Evolutionary conservation across 371 early-diverging fungal species (phyloP), one percentile per base, ranked within the genome.

Genomic region (Dichotomocladium elegans): DNA sequence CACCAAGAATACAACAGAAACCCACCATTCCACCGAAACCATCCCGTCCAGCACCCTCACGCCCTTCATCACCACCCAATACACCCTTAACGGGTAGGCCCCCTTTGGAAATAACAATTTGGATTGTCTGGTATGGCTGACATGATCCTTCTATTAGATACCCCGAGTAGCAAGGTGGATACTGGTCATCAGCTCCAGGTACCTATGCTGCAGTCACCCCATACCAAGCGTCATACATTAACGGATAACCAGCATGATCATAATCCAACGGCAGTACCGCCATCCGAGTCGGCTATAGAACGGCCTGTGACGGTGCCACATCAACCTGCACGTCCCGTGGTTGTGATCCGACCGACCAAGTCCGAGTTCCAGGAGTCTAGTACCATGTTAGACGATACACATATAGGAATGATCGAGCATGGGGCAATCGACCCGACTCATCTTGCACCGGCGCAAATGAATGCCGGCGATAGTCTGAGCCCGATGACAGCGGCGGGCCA

Each of bases 391-490:
- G 40, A 47, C n/a, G 46, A 28, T 54, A 54, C 40, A 37, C 54
- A 15, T 29, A 41, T 4, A 27, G 3, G 17, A 22, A 46, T 29
- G 26, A 46, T 37, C 10, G 70, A 69, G n/a, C 72, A 72, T 30
- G 77, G 68, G 3, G 63, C 64, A 31, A 45, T 75, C 2, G 78
- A 77, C 34, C 74, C 78, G 1, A 64, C 61, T n/a, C 63, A 72
- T 24, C 61, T 77, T 2, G 72, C 66, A 11, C 74, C 78, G 2
- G 78, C 78, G 4, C 78, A 77, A 46, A 74, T 74, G 8, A 77
- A 69, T 54, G 72, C 70, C 14, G 77, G 73, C 3, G 72, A 70
- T 43, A 72, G 70, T 44, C 43, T 70, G 9, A 62, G 64, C 15
- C 73, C 73, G 26, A 60, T 67, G 6, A 19, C 48, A 7, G 53